Percentiles rank a stretch among this genome's conserved stretches.
Conservation (phyloP, 1,139 yeast genomes). For the Suhomyces maxii region DNA sequence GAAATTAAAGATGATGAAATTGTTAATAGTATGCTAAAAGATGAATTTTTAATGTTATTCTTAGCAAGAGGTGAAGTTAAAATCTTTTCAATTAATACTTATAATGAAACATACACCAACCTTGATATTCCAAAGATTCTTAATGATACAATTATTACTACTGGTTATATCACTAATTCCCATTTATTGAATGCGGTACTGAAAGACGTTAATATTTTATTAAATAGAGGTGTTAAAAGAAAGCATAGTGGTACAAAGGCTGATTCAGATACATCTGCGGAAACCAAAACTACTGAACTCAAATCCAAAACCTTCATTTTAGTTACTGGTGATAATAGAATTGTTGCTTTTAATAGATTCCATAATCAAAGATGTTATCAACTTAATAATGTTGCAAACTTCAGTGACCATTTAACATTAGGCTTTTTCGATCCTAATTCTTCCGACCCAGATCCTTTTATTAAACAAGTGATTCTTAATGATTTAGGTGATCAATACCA, state of each 20-base stretch:
- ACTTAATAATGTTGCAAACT: conserved; percentile 57
- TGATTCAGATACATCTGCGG: conserved; percentile 12
- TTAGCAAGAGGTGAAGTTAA: conserved; percentile 58
- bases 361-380: conserved; percentile 70
- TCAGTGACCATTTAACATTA: conserved; percentile 53
- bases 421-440: conserved; percentile 59
- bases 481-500: conserved; percentile 62
- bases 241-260: conserved; percentile 19
- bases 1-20: conserved; percentile 49
- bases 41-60: conserved; percentile 52
- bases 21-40: conserved; percentile 52
- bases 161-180: conserved; percentile 61
- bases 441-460: conserved; percentile 70
- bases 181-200: conserved; percentile 42
- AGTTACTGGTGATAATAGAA: conserved; percentile 75
- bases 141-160: conserved; percentile 62
- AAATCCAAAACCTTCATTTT: conserved; percentile 60
- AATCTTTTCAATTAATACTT: conserved; percentile 45
- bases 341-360: conserved; percentile 61
- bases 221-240: conserved; percentile 34
- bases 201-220: conserved; percentile 36
- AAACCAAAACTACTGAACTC: conserved; percentile 15
- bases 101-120: conserved; percentile 36
- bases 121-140: conserved; percentile 52
- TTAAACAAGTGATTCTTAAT: conserved; percentile 68